Evolutionary conservation across 1,284 basidiomycete genomes (phyloP).

Genomic region (Cutaneotrichosporon cutaneum): DNA sequence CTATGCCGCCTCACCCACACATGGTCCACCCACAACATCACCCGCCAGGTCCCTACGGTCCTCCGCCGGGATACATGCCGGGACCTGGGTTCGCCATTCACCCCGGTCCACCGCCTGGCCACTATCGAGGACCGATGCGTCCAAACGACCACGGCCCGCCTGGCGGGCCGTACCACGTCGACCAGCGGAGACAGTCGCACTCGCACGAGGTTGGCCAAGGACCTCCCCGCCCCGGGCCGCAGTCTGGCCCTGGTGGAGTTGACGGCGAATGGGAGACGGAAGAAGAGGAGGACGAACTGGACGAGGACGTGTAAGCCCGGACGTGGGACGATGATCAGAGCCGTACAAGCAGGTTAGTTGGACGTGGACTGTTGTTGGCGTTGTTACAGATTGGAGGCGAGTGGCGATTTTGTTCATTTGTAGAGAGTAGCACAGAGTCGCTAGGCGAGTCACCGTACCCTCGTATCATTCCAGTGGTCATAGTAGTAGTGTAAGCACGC

Average conservation of each 20-base stretch:
- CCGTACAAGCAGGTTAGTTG: background rate
- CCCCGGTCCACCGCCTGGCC: conserved; percentile 10
- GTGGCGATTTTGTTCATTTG: background rate
- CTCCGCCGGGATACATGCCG: conserved; percentile 15
- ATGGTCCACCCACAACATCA: conserved; percentile 17
- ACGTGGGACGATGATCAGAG: background rate
- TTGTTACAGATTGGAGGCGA: background rate
- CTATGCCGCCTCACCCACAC: conserved; percentile 15
- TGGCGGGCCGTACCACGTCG: conserved; percentile 1
- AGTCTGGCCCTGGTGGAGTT: background rate
- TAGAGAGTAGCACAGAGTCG: conserved; percentile 5
- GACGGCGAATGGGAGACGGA: conserved; percentile 17
- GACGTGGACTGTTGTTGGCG: conserved; percentile 1
- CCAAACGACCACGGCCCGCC: conserved; percentile 1
- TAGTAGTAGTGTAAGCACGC: no score
- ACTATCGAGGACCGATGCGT: conserved; percentile 8
- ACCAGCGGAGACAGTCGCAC: conserved; percentile 14
- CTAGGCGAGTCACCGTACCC: background rate
- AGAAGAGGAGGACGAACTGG: conserved; percentile 26
- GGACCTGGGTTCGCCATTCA: conserved; percentile 5
- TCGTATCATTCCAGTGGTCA: background rate
- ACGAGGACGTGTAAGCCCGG: conserved; percentile 18
- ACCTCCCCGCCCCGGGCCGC: conserved; percentile 6
- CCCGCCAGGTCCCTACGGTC: conserved; percentile 11
- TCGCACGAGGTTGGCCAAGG: conserved; percentile 14